phyloP scores from a whole-genome alignment of 1,139 yeast species.

The Kurtzmaniella natalensis region DNA sequence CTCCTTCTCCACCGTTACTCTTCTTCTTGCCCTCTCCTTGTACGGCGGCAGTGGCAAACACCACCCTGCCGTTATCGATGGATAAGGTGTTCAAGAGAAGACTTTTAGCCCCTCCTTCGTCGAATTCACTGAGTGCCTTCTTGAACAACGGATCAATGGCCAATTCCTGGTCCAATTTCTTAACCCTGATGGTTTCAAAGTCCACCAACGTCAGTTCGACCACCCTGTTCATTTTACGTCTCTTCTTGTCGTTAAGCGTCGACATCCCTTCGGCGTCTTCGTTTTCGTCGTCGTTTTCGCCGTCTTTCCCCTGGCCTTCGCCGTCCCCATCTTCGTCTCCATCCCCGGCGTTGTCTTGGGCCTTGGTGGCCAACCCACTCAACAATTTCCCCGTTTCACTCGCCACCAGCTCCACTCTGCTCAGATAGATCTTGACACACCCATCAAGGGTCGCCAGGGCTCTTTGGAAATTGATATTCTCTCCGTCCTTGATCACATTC shows the following conservation, averaged over 20 bases:
- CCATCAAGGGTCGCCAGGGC: constrained; percentile 39
- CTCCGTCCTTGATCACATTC: constrained; percentile 44
- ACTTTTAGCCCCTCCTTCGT: constrained; percentile 93
- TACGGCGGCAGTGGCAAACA: constrained; percentile 51
- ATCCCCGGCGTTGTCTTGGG: constrained; percentile 14
- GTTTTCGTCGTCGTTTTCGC: constrained; percentile 14
- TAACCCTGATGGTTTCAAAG: constrained; percentile 59
- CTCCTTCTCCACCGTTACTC: constrained; percentile 10
- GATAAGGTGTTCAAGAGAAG: constrained; percentile 67
- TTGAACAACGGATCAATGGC: constrained; percentile 85
- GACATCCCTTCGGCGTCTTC: constrained; percentile 13
- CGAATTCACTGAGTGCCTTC: constrained; percentile 86
- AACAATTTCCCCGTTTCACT: constrained; percentile 83
- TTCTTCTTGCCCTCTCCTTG: constrained; percentile 19
- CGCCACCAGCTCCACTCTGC: constrained; percentile 85
- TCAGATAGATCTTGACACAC: constrained; percentile 38
- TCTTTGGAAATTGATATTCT: constrained; percentile 38
- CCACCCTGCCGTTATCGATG: constrained; percentile 60
- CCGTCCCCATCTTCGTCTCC: constrained; percentile 15
- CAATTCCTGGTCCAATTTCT: constrained; percentile 71
- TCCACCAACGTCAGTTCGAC: constrained; percentile 45
- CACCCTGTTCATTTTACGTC: constrained; percentile 36
- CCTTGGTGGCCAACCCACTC: constrained; percentile 57
- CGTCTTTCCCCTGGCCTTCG: constrained; percentile 13
- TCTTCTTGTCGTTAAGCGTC: constrained; percentile 19